Evolutionary conservation across 78 protist species (phyloP).

Genomic region (Speleostelium caveatum): DNA sequence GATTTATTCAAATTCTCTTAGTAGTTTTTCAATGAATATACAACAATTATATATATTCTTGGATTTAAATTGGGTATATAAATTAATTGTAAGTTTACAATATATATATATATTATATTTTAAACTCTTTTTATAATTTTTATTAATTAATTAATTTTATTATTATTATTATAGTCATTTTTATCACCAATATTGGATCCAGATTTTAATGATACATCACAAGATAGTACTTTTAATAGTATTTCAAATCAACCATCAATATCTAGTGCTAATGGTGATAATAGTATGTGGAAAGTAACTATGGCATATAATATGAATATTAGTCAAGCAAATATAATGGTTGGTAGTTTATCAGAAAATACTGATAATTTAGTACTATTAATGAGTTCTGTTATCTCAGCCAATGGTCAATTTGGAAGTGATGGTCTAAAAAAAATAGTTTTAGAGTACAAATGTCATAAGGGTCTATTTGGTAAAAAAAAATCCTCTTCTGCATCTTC

Average conservation of each 20-base stretch:
- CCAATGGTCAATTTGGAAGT: conserved; percentile 13
- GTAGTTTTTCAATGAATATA: background rate
- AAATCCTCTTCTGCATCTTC: background rate
- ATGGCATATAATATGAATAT: conserved; percentile 7
- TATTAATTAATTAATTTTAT: too few species aligned
- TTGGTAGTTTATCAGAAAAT: conserved; percentile 10
- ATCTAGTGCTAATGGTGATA: too few species aligned
- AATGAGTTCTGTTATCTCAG: conserved; percentile 2
- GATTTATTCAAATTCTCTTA: background rate
- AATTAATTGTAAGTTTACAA: background rate
- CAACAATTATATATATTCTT: conserved; percentile 16
- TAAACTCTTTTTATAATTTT: too few species aligned
- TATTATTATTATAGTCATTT: too few species aligned
- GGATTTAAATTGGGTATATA: conserved; percentile 47
- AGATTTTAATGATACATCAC: too few species aligned
- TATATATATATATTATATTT: too few species aligned
- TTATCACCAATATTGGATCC: conserved; percentile 54
- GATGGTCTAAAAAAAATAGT: conserved; percentile 46
- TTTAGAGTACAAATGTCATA: conserved; percentile 8
- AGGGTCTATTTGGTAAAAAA: conserved; percentile 31
- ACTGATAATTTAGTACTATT: conserved; percentile 9
- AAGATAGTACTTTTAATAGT: too few species aligned
- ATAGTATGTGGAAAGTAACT: conserved; percentile 22
- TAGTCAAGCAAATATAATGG: conserved; percentile 42
- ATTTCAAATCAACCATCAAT: too few species aligned